Evolutionary conservation across 257 asterid species (phyloP).

Genomic region (Dorcoceras hygrometricum): DNA sequence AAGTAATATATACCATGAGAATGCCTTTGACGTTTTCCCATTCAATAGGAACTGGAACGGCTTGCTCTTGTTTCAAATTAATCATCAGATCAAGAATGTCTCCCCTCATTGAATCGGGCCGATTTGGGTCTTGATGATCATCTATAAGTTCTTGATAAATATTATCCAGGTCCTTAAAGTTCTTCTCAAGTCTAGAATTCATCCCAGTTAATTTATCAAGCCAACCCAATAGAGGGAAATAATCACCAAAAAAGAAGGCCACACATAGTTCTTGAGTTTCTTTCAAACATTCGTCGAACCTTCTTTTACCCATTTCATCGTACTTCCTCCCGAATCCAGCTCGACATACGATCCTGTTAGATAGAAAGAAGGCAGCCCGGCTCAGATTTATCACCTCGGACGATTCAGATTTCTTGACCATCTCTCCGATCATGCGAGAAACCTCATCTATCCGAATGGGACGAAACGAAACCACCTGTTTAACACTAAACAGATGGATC

Average conservation of each 20-base stretch:
- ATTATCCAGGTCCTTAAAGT: conserved; percentile 14
- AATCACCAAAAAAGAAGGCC: conserved; percentile 14
- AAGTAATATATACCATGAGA: background rate
- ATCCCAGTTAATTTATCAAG: conserved; percentile 23
- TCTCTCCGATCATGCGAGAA: background rate
- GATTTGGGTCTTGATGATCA: conserved; percentile 16
- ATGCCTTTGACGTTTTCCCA: too few relatives aligned
- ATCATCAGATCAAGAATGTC: conserved; percentile 27
- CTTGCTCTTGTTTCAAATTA: background rate
- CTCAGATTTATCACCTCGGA: too few relatives aligned
- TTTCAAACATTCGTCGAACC: too few relatives aligned
- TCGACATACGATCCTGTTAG: too few relatives aligned
- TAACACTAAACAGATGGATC: background rate
- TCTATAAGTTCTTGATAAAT: conserved; percentile 23
- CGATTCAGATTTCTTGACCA: too few relatives aligned
- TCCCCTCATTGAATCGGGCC: conserved; percentile 14
- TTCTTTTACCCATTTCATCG: too few relatives aligned
- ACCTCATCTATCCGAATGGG: conserved; percentile 16
- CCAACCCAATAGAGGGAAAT: conserved; percentile 24
- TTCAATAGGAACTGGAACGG: too few relatives aligned
- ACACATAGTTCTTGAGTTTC: too few relatives aligned
- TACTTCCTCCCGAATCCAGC: too few relatives aligned
- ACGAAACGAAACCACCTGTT: conserved; percentile 7
- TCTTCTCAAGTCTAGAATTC: conserved; percentile 14
- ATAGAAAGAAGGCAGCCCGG: too few relatives aligned